phyloP scores from a whole-genome alignment of 176 grass and related monocot genomes.

The Phragmites australis region DNA sequence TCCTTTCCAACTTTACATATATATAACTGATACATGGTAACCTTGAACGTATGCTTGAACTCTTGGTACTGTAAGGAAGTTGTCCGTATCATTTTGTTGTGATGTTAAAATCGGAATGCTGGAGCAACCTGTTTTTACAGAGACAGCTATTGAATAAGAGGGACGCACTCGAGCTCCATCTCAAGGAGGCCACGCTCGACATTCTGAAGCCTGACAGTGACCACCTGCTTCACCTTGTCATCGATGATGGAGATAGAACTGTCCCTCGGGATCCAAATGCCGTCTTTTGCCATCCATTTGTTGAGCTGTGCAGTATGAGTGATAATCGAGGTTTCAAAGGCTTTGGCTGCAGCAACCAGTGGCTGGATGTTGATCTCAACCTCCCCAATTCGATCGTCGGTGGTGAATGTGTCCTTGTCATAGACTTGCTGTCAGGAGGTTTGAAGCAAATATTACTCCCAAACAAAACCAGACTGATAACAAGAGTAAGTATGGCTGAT shows the following conservation, averaged over 20 bases:
- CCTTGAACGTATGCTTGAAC: not conserved
- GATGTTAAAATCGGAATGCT: constrained; percentile 6
- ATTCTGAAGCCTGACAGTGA: constrained; percentile 77
- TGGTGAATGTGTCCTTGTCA: constrained; percentile 92
- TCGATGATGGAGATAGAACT: constrained; percentile 62
- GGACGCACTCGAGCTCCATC: constrained; percentile 96
- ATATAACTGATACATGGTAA: not conserved
- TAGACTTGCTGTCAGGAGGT: constrained; percentile 73
- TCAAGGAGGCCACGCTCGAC: constrained; percentile 82
- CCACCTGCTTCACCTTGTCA: constrained; percentile 77
- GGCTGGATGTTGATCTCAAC: constrained; percentile 86
- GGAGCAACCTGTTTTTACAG: not conserved
- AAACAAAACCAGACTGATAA: not conserved
- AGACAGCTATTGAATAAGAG: constrained; percentile 69
- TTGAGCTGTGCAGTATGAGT: constrained; percentile 59
- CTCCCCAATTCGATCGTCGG: constrained; percentile 86
- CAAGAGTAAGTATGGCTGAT: not conserved
- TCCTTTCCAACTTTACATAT: constrained; percentile 28
- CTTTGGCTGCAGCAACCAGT: constrained; percentile 70
- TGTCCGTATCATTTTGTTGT: constrained; percentile 10
- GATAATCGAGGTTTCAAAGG: constrained; percentile 58
- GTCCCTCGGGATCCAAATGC: constrained; percentile 60
- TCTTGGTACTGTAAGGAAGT: not conserved
- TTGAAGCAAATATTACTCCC: constrained; percentile 41
- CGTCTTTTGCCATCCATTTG: constrained; percentile 64